phyloP scores from a whole-genome alignment of 2,329 filamentous ascomycete genomes.

The Acephala macrosclerotiorum region DNA sequence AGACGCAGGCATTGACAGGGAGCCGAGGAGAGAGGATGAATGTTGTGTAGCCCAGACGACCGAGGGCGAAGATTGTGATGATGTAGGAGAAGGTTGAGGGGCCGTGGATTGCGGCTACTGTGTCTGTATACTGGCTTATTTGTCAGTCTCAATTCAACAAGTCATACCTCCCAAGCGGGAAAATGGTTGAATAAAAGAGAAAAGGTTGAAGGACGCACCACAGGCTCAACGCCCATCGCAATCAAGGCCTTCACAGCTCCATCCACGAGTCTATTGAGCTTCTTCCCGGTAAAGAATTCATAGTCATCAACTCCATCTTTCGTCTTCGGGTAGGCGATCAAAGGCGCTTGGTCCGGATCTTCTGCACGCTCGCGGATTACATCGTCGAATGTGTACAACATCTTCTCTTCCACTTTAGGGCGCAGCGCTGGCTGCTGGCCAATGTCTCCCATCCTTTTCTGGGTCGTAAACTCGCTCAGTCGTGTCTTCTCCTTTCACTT shows the following conservation, averaged over 20 bases:
- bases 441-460: not conserved
- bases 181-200: not conserved
- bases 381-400: conserved; percentile 29
- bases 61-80: conserved; percentile 5
- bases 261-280: conserved; percentile 35
- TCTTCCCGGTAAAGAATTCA: conserved; percentile 31
- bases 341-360: conserved; percentile 29
- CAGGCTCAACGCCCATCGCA: conserved; percentile 18
- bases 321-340: conserved; percentile 32
- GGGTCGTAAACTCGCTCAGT: too few relatives aligned
- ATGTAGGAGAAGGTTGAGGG: conserved; percentile 5
- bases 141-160: not conserved
- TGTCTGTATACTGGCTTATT: not conserved
- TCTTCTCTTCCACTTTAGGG: not conserved
- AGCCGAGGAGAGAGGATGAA: conserved; percentile 5
- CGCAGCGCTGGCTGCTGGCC: not conserved
- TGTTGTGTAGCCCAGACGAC: conserved; percentile 3
- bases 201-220: not conserved
- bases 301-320: conserved; percentile 32
- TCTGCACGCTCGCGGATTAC: conserved; percentile 30
- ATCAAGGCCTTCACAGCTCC: conserved; percentile 28
- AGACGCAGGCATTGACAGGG: not conserved
- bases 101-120: conserved; percentile 3
- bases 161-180: not conserved
- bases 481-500: too few relatives aligned